Evolutionary conservation across 306 rosid species (phyloP).

Genomic region (Bauhinia variegata): DNA sequence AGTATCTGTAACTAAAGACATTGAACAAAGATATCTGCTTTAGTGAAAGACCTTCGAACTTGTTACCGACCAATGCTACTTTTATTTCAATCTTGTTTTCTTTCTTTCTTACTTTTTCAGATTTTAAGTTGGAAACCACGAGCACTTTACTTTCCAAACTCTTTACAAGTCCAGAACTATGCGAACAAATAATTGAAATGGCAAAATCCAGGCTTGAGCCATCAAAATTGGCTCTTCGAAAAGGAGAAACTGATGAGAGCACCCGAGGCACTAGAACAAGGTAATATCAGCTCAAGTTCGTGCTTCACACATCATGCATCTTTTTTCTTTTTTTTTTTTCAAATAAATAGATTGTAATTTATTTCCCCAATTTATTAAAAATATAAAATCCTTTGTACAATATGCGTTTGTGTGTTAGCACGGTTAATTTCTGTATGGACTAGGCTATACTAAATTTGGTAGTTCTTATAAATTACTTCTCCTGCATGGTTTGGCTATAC

Average conservation of each 20-base stretch:
- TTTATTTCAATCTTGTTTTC: not conserved
- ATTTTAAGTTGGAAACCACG: conserved; percentile 47
- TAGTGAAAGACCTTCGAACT: conserved; percentile 9
- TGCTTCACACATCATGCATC: not conserved
- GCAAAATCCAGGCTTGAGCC: conserved; percentile 59
- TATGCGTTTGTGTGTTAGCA: not conserved
- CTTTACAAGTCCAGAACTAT: conserved; percentile 48
- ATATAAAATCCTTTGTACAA: not conserved
- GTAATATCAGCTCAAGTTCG: conserved; percentile 35
- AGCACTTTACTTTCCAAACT: conserved; percentile 44
- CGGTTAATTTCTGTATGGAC: not conserved
- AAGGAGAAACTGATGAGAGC: conserved; percentile 66
- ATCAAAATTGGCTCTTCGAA: conserved; percentile 60
- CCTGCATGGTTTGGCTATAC: not conserved
- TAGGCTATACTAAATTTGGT: not conserved
- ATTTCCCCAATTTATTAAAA: not conserved
- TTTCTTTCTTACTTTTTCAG: conserved; percentile 20
- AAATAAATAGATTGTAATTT: not conserved
- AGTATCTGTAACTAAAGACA: conserved; percentile 8
- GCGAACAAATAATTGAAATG: conserved; percentile 47
- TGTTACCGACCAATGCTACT: not conserved
- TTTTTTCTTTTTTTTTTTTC: not conserved
- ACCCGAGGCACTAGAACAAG: conserved; percentile 68
- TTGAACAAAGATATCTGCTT: conserved; percentile 1
- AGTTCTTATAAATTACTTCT: not conserved